Evolutionary conservation across 169 alveolate genomes (phyloP).

Genomic region (Amoebophrya sp.): DNA sequence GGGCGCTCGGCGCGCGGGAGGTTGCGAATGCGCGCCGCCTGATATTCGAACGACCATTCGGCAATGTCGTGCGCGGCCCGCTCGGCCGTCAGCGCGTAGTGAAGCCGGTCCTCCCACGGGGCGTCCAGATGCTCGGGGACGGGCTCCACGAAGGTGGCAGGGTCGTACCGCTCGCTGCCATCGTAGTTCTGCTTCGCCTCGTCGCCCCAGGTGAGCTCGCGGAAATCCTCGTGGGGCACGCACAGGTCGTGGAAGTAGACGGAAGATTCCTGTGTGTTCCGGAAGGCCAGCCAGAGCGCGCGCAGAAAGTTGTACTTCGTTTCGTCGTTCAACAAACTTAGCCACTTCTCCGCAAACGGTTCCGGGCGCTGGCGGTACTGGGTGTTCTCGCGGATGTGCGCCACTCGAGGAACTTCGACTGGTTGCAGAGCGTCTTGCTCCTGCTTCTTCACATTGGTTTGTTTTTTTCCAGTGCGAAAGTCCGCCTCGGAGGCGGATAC

Average conservation of each 20-base stretch:
- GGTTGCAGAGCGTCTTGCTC: too few relatives aligned
- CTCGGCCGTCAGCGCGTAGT: slow-evolving; percentile 1
- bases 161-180: not conserved
- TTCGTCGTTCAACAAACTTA: not conserved
- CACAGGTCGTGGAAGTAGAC: not conserved
- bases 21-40: not conserved
- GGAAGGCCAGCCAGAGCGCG: not conserved
- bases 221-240: not conserved
- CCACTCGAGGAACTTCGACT: too few relatives aligned
- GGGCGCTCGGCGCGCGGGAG: not conserved
- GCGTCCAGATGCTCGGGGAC: not conserved
- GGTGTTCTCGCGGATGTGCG: too few relatives aligned
- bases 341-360: too few relatives aligned
- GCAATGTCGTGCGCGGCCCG: not conserved
- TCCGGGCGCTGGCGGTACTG: too few relatives aligned
- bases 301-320: not conserved
- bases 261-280: not conserved
- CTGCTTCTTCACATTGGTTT: too few relatives aligned
- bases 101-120: not conserved
- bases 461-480: too few relatives aligned
- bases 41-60: not conserved
- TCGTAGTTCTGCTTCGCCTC: not conserved
- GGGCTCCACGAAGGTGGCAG: not conserved
- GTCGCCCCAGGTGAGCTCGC: not conserved
- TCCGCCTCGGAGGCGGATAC: too few relatives aligned